Conservation (phyloP, 1,139 yeast species). For the Saccharomyces pastorianus region DNA sequence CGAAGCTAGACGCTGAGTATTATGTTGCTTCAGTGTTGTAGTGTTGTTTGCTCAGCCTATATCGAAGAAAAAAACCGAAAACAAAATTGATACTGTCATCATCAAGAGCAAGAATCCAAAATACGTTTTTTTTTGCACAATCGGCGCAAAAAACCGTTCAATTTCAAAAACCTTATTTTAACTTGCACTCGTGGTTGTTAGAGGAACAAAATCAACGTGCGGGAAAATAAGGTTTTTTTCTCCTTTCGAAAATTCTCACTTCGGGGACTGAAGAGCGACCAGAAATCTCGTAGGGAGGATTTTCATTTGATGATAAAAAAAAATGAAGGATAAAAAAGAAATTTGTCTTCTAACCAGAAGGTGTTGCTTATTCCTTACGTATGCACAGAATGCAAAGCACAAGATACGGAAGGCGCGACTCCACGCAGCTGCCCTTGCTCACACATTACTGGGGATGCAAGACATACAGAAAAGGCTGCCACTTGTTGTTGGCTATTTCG, state of each 20-base stretch:
- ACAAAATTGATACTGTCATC: not conserved
- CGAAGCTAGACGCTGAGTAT: not conserved
- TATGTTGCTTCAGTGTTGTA: too few species aligned
- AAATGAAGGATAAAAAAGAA: not conserved
- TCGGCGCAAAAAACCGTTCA: not conserved
- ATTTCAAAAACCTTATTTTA: not conserved
- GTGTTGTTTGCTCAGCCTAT: not conserved
- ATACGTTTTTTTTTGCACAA: not conserved
- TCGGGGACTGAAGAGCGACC: not conserved
- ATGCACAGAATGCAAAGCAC: slow-evolving; percentile 1
- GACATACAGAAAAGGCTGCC: not conserved
- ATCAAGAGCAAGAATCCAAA: not conserved
- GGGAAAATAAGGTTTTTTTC: not conserved
- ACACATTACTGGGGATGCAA: not conserved
- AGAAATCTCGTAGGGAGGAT: not conserved
- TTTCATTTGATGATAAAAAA: not conserved
- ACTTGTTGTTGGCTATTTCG: not conserved
- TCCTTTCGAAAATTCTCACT: not conserved
- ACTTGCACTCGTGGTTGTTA: not conserved
- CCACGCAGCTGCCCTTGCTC: not conserved
- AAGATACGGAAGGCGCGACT: not conserved
- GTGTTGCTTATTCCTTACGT: not conserved
- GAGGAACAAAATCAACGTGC: not conserved
- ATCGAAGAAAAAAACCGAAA: not conserved
- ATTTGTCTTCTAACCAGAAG: not conserved